phyloP scores from a whole-genome alignment of 192 early-diverging fungal species.

The Ambispora gerdemannii region DNA sequence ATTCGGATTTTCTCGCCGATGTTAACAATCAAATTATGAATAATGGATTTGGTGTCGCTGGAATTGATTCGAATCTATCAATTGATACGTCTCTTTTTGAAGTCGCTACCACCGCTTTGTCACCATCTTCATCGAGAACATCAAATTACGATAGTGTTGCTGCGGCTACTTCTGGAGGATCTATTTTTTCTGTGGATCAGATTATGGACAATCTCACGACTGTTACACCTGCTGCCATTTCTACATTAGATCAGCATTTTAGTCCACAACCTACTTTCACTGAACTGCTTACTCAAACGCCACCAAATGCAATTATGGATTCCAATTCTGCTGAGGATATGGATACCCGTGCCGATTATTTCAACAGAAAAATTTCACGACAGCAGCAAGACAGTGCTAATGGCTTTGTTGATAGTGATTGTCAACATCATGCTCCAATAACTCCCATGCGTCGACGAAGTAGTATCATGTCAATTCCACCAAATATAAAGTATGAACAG shows the following conservation, averaged over 20 bases:
- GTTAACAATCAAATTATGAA: conserved; percentile 4
- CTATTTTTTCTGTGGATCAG: conserved; percentile 5
- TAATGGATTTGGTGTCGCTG: conserved; percentile 1
- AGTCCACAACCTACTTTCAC: conserved; percentile 8
- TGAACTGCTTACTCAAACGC: neutral
- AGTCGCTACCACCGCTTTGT: neutral
- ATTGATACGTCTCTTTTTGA: neutral
- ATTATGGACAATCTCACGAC: conserved; percentile 22
- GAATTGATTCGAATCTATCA: neutral
- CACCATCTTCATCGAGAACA: neutral
- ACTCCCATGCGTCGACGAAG: neutral
- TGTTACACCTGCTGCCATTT: conserved; percentile 14
- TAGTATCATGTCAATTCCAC: conserved; percentile 7
- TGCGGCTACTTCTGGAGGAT: neutral
- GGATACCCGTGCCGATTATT: neutral
- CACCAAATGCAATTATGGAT: neutral
- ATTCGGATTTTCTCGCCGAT: conserved; percentile 8
- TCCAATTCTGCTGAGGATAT: neutral
- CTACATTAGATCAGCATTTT: neutral
- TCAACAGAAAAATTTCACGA: neutral
- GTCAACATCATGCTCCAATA: neutral
- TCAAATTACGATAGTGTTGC: conserved; percentile 10
- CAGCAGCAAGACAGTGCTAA: neutral
- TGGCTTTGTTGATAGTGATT: neutral
- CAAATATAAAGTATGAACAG: conserved; percentile 4